Base-by-base conservation (phyloP, 495 filamentous ascomycete genomes). In the Entonaema liquescens region DNA sequence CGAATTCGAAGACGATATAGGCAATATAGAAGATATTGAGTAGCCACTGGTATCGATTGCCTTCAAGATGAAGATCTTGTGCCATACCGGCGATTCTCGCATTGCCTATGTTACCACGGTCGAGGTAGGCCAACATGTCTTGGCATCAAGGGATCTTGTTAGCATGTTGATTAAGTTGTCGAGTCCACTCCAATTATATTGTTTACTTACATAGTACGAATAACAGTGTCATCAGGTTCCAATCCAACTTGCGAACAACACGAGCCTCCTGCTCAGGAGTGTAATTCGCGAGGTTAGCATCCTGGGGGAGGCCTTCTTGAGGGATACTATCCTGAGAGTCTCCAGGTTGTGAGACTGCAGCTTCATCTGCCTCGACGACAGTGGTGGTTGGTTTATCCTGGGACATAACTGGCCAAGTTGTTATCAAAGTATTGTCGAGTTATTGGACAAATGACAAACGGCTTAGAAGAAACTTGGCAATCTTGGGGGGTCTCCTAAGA, bases 1-100 rank as follows among this genome's bases (percentile, higher is more conserved):
- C 81, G 73, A 88, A 89, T 73, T 91, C 87, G 58, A 90, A 91
- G 5, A 88, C 21, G 28, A 86, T 79, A 56, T 87, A 87, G 5
- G 83, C 73, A 29, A 87, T 89, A 73, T 92, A 92, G 76, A 92
- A 93, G 42, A 90, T 89, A 0, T 89, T 92, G 33, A 92, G 75
- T 12, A 93, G 80, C 90, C 90, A 93, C 58, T 66, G 73, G 54
- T 77, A 80, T n/a, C 71, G 44, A 11, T 63, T 49, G 31, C 70
- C 72, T 25, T 56, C 61, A 53, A 80, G 62, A 23, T 75, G n/a
- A 9, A 83, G 58, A 3, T 80, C 80, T 13, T 64, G 58, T 8
- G 70, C 70, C 70, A 83, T 72, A 19, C 78, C 76, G 7, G 79
- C 79, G 55, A 83, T 76, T 40, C 72, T 78, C 2, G 81, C 82